Base-by-base conservation (phyloP, 805 yeast species). In the Zygosaccharomyces siamensis region DNA sequence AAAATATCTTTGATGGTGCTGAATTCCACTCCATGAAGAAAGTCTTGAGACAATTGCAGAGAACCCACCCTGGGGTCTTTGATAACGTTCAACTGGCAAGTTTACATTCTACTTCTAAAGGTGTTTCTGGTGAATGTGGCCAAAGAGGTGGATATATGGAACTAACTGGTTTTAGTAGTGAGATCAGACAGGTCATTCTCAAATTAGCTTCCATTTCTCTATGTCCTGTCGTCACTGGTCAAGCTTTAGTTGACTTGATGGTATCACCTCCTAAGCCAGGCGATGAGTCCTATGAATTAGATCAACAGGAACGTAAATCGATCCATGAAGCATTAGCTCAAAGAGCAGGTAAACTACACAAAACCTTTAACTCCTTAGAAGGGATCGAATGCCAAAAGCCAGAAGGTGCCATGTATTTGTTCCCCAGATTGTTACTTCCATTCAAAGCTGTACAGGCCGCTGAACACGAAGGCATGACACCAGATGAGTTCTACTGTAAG, bases 91-190 rank as follows among this genome's bases (percentile, higher is more conserved):
- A 89, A 66, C 76, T 93, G 50, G 97, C 95, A 2, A 90, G 98
- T 1, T 73, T 93, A 58, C 98, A 93, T 69, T 89, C 98, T n/a
- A 89, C 96, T 38, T 92, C 98, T 10, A 93, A 93, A 70, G 99
- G 99, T 67, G 89, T 89, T 58, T 79, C 89, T 54, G 99, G 99
- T 54, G 99, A 93, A 71, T 93, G 99, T 77, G 99, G 99, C 52
- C 99, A 93, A 73, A 83, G 99, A 71, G 99, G 98, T 60, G 99
- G 99, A 5, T 93, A 90, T 74, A 86, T 93, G 93, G 99, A 93
- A 70, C 71, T 90, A 6, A 78, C 84, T 8, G 97, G 97, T 1
- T 86, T 93, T 69, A 72, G 77, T 11, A 74, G 73, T 3, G 89
- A 84, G 39, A 83, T 90, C 14, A 71, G 75, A 58, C 86, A 80